Base-by-base conservation (phyloP, 306 rosid genomes). In the Alnus rubra region DNA sequence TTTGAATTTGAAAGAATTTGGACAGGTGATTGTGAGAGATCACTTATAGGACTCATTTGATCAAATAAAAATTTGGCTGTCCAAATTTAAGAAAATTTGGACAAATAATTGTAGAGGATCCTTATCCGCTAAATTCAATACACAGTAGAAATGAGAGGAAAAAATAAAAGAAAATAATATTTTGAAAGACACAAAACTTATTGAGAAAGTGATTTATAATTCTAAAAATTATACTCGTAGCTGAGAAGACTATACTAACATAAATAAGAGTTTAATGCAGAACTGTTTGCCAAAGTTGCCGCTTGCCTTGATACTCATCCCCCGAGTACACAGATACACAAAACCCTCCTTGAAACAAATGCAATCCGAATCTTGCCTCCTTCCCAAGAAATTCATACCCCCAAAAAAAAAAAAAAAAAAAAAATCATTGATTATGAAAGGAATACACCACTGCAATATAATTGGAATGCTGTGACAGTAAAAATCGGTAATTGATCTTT, bases 141-240 rank as follows among this genome's bases (percentile, higher is more conserved):
- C 1, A 30, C 30, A 58, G 44, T 39, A 39, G 65, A 58, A 58
- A 8, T 23, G 64, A 23, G 12, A 58, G 23, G 13, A 42, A 42
- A 42, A 5, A 42, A 42, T 4, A 10, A 56, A 9, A 56, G 23
- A 23, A 9, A 23, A 7, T 15, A 59, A 28, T 10, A 59, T 28
- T 59, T 23, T 59, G 65, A 59, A 59, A 59, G 65, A 59, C 65
- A 28, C 37, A 59, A 59, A 59, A 12, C 64, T 58, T 23, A 58
- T 58, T 23, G 35, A 58, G 64, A 58, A 2, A 23, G 64, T 28
- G 33, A 9, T 23, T 56, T 2, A 37, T 28, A 9, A 28, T 28
- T 28, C 65, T 9, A 23, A 9, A 5, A 31, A 8, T 6, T 23
- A 10, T 42, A 5, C 45, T 42, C 5, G 45, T 42, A 42, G 45